Evolutionary conservation across 495 filamentous ascomycete species (phyloP), one percentile per base, ranked within the genome.

Genomic region (Xylaria flabelliformis): DNA sequence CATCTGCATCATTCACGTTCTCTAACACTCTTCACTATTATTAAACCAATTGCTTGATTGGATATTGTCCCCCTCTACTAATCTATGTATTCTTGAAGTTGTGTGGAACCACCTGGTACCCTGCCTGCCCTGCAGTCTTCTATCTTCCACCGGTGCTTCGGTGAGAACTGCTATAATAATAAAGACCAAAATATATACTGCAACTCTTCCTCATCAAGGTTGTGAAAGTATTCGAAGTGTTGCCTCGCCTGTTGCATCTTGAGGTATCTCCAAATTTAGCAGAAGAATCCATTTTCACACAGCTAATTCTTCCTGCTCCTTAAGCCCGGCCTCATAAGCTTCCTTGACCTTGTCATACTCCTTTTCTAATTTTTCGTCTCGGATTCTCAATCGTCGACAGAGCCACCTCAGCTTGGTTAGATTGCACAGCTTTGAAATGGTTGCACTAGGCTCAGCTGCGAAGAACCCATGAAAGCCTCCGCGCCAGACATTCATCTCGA

Each of bases 401-500:
- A 73, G 64, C 71, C 71, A 73, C 34, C 42, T 55, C 41, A 68
- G 44, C 46, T 69, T 67, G 6, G 55, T 69, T 8, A 55, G 42
- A 5, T 34, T 32, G 56, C 71, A 73, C 39, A 59, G 48, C 46
- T 56, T 50, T 55, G 71, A 73, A 51, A 73, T 36, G 19, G 34
- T 12, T 44, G 71, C 71, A 24, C 34, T 42, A 5, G 71, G 71
- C 15, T 68, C 71, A 13, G 64, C 71, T 21, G 71, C 42, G 36
- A 69, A 67, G 46, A 73, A 73, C 17, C 71, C 71, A 29, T 73
- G 71, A 46, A 61, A 73, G n/a, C 71, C 71, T 34, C 71, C 71
- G n/a, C 59, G 29, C 64, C 64, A 73, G 17, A 44, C 76, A 77
- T 41, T 79, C 79, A 51, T 79, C 82, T 29, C 80, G 74, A 48